These are phyloP conservation scores for Paspalum vaginatum DNA, from an alignment of 176 grass and related monocot species.

Conservation along the genomic window DNA sequence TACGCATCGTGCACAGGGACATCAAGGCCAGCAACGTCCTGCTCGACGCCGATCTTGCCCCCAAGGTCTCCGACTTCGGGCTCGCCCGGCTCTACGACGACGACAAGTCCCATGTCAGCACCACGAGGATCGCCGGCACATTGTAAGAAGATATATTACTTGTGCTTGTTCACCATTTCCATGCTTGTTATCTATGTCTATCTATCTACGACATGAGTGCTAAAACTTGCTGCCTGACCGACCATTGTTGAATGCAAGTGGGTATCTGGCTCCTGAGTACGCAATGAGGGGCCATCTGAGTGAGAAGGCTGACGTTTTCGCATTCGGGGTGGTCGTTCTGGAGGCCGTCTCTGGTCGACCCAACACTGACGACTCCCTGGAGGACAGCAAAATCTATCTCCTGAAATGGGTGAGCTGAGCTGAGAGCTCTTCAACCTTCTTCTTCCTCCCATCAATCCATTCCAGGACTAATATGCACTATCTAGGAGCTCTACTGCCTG, in stretches of 20 bases:
- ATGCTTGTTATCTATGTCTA: too few relatives aligned
- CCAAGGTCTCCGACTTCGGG: constrained; percentile 76
- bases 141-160: too few relatives aligned
- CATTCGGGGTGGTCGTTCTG: constrained; percentile 56
- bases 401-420: constrained; percentile 61
- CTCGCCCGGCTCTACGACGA: constrained; percentile 70
- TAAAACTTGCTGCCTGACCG: too few relatives aligned
- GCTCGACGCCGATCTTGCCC: constrained; percentile 52
- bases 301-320: constrained; percentile 67
- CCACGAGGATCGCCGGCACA: constrained; percentile 58
- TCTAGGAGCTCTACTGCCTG: not conserved
- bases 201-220: too few relatives aligned
- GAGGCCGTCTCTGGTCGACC: constrained; percentile 56
- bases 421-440: too few relatives aligned
- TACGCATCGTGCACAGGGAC: constrained; percentile 74
- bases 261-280: constrained; percentile 72
- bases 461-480: too few relatives aligned
- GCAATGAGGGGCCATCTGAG: constrained; percentile 72
- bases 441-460: not conserved
- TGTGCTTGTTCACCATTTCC: too few relatives aligned
- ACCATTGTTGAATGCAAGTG: constrained; percentile 38
- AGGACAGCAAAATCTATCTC: constrained; percentile 51
- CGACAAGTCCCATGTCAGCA: constrained; percentile 56
- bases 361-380: constrained; percentile 41
- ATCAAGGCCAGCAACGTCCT: constrained; percentile 73